A percentile compares a stretch with the other conserved stretches of the same genome.
These are phyloP conservation scores for Oehlia diaphana DNA, from an alignment of 192 early-diverging fungal genomes.

Conservation along the genomic window DNA sequence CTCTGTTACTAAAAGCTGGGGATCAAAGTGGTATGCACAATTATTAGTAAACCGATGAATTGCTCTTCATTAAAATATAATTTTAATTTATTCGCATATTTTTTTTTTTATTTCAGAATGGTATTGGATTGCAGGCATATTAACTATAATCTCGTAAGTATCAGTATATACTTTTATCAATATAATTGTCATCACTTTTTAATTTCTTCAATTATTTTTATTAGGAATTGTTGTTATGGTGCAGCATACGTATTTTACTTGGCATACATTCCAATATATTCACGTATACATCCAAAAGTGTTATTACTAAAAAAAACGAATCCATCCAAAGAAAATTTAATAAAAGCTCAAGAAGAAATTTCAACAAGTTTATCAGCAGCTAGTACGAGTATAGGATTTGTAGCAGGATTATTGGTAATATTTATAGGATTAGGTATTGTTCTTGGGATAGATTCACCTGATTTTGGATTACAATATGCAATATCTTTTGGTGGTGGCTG, in stretches of 20 bases:
- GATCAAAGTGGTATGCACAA: constrained; percentile 26
- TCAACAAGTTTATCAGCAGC: constrained; percentile 40
- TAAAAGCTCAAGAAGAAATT: constrained; percentile 31
- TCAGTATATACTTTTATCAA: not conserved
- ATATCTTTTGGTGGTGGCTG: constrained; percentile 45
- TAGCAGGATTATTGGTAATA: constrained; percentile 24
- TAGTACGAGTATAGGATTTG: constrained; percentile 10
- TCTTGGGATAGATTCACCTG: constrained; percentile 9
- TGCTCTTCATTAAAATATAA: not conserved
- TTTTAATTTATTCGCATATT: not conserved
- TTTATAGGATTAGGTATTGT: constrained; percentile 34
- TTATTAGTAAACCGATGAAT: not conserved
- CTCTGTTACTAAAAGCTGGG: constrained; percentile 19
- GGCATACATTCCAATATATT: constrained; percentile 43
- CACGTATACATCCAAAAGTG: constrained; percentile 39
- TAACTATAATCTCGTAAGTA: constrained; percentile 1
- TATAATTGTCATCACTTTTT: not conserved
- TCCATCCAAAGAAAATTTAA: not conserved
- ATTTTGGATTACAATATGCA: constrained; percentile 37
- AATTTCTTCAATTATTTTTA: constrained; percentile 26
- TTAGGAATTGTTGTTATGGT: constrained; percentile 48
- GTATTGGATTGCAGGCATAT: constrained; percentile 15
- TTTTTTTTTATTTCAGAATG: not conserved
- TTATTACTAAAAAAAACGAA: constrained; percentile 22
- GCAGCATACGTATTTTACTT: constrained; percentile 47